phyloP scores from a whole-genome alignment of 192 early-diverging fungal species.

The Entomortierella lignicola region DNA sequence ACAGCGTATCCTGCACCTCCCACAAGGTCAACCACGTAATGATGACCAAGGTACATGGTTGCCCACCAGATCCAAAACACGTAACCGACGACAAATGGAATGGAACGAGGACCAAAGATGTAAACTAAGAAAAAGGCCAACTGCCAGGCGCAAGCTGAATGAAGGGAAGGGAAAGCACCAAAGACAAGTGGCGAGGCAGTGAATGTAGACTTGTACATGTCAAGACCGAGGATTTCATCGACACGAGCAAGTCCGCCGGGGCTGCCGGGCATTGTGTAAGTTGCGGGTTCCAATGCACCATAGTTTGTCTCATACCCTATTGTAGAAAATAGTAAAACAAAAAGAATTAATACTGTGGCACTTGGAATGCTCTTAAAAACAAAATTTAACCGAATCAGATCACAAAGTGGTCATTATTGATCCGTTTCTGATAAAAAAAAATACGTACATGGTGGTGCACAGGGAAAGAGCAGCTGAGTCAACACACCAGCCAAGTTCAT shows the following conservation, averaged over 20 bases:
- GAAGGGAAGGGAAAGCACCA: slow-evolving; percentile 81
- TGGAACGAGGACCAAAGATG: slow-evolving; percentile 57
- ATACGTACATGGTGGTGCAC: slow-evolving; percentile 74
- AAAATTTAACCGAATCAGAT: not conserved
- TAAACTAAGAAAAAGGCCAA: slow-evolving; percentile 69
- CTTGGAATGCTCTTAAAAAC: too few species aligned
- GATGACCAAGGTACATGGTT: slow-evolving; percentile 81
- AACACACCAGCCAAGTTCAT: slow-evolving; percentile 78
- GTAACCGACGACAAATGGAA: slow-evolving; percentile 62
- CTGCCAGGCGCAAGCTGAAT: slow-evolving; percentile 76
- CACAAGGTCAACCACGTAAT: slow-evolving; percentile 79
- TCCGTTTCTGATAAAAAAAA: not conserved
- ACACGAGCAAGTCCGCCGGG: slow-evolving; percentile 76
- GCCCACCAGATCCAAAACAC: slow-evolving; percentile 84
- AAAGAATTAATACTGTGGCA: too few species aligned
- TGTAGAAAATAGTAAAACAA: not conserved
- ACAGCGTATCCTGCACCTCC: slow-evolving; percentile 74
- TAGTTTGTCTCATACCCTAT: slow-evolving; percentile 77
- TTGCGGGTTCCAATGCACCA: slow-evolving; percentile 68
- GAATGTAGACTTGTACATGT: slow-evolving; percentile 73
- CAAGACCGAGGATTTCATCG: slow-evolving; percentile 71
- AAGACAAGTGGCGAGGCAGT: slow-evolving; percentile 77
- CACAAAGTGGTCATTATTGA: too few species aligned
- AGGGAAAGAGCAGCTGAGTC: slow-evolving; percentile 74
- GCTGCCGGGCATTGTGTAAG: slow-evolving; percentile 73